These are phyloP conservation scores for Aureobasidium pullulans DNA, from an alignment of 2,329 filamentous ascomycete genomes.

Conservation along the genomic window DNA sequence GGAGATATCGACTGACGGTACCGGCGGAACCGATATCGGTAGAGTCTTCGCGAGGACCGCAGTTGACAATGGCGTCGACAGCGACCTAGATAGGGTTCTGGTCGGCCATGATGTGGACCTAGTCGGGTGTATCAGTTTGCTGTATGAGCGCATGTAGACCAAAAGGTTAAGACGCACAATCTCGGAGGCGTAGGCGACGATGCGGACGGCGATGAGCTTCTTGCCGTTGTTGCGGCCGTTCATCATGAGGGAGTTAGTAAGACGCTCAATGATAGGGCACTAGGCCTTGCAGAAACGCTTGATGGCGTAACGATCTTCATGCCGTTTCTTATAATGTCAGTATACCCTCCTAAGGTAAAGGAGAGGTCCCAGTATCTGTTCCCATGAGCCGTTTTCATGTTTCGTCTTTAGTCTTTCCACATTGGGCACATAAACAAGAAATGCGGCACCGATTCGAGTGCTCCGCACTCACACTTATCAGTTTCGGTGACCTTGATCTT, in stretches of 20 bases:
- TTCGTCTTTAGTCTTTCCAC: too few relatives aligned
- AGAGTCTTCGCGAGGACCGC: constrained; percentile 98
- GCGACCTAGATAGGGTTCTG: constrained; percentile 99
- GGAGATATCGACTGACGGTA: constrained; percentile 99
- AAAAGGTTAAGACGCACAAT: constrained; percentile 55
- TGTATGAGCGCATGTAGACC: background rate
- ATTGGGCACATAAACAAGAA: too few relatives aligned
- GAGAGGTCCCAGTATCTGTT: too few relatives aligned
- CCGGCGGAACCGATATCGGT: constrained; percentile 99
- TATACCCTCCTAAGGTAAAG: too few relatives aligned
- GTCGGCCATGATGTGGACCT: constrained; percentile 99
- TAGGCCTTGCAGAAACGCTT: constrained; percentile 99
- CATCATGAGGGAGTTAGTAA: constrained; percentile 99
- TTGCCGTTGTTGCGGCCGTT: constrained; percentile 99
- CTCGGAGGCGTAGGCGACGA: constrained; percentile 98
- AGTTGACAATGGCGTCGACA: constrained; percentile 99
- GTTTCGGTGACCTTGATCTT: too few relatives aligned
- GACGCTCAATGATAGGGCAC: constrained; percentile 99
- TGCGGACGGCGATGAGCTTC: constrained; percentile 99
- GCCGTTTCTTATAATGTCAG: too few relatives aligned
- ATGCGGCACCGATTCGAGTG: too few relatives aligned
- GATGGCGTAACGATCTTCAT: constrained; percentile 95
- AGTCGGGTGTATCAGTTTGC: constrained; percentile 18
- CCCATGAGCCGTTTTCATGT: too few relatives aligned
- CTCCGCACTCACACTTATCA: too few relatives aligned